A percentile compares a stretch with the other conserved stretches of the same genome.
phyloP scores from a whole-genome alignment of 2,329 filamentous ascomycete genomes.

The Botrytis pseudocinerea region DNA sequence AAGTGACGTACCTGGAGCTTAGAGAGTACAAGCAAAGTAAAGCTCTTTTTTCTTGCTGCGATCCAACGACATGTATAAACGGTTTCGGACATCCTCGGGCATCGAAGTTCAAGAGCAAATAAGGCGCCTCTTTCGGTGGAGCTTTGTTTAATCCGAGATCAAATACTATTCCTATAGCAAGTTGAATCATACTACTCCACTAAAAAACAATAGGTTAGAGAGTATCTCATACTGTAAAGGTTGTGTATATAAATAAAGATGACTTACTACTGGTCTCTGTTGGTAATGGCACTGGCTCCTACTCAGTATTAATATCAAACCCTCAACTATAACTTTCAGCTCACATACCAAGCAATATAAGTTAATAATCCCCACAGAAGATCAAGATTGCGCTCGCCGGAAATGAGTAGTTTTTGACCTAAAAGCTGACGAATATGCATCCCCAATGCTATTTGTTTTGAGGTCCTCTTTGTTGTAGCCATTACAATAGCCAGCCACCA shows the following conservation, averaged over 20 bases:
- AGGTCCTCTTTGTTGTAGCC: slow-evolving; percentile 47
- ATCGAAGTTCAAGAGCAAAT: slow-evolving; percentile 14
- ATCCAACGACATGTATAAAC: slow-evolving; percentile 37
- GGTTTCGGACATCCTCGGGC: slow-evolving; percentile 21
- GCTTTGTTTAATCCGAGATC: slow-evolving; percentile 29
- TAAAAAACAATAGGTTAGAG: background rate
- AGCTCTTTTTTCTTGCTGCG: slow-evolving; percentile 52
- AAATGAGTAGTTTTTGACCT: slow-evolving; percentile 49
- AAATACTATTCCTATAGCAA: slow-evolving; percentile 27
- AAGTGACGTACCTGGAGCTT: slow-evolving; percentile 43
- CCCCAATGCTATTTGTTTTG: slow-evolving; percentile 45
- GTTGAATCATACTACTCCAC: slow-evolving; percentile 24
- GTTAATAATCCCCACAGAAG: slow-evolving; percentile 52
- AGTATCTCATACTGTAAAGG: background rate
- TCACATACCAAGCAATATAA: slow-evolving; percentile 17
- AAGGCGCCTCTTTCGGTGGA: slow-evolving; percentile 22
- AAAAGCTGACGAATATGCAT: slow-evolving; percentile 48
- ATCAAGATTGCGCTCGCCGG: slow-evolving; percentile 53
- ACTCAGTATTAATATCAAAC: background rate
- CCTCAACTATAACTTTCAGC: background rate
- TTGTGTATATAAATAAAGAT: background rate
- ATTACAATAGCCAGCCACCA: slow-evolving; percentile 53
- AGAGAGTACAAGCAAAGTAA: slow-evolving; percentile 51
- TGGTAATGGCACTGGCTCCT: slow-evolving; percentile 42
- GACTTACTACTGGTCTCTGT: slow-evolving; percentile 11